These are phyloP conservation scores for Solanum chmielewskii DNA, from an alignment of 257 asterid species.

Conservation along the genomic window DNA sequence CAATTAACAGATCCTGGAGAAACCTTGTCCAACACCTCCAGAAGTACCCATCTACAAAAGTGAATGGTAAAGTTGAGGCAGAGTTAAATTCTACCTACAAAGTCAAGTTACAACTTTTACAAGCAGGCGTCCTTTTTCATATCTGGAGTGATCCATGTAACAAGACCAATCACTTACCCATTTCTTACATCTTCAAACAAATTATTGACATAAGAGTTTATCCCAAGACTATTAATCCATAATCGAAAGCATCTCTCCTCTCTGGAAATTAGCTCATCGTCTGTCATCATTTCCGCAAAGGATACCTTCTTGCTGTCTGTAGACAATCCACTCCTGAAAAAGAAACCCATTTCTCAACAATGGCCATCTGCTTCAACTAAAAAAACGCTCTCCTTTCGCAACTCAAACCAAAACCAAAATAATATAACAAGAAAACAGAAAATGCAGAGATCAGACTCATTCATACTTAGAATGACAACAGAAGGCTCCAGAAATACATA, in stretches of 20 bases:
- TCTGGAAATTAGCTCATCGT: slow-evolving; percentile 84
- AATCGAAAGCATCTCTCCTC: slow-evolving; percentile 97
- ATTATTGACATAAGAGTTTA: slow-evolving; percentile 66
- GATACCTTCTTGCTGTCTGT: slow-evolving; percentile 70
- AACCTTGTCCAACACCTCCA: slow-evolving; percentile 83
- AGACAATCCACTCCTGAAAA: slow-evolving; percentile 84
- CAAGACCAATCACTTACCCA: slow-evolving; percentile 46
- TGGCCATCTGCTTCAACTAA: background rate
- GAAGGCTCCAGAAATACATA: background rate
- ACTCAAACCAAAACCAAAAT: background rate
- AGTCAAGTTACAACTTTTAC: background rate
- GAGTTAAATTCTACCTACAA: background rate
- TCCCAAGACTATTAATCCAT: slow-evolving; percentile 97
- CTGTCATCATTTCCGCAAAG: slow-evolving; percentile 96
- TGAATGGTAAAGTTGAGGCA: background rate
- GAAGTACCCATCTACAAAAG: slow-evolving; percentile 65
- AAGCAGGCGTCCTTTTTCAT: background rate
- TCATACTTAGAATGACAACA: background rate
- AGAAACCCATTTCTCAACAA: background rate
- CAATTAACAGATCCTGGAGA: slow-evolving; percentile 77
- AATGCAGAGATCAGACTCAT: background rate
- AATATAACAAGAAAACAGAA: background rate
- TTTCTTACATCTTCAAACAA: slow-evolving; percentile 90
- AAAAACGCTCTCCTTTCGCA: background rate
- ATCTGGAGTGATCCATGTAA: background rate